These are phyloP conservation scores for Diplodia seriata DNA, from an alignment of 2,329 filamentous ascomycete species.

Conservation along the genomic window DNA sequence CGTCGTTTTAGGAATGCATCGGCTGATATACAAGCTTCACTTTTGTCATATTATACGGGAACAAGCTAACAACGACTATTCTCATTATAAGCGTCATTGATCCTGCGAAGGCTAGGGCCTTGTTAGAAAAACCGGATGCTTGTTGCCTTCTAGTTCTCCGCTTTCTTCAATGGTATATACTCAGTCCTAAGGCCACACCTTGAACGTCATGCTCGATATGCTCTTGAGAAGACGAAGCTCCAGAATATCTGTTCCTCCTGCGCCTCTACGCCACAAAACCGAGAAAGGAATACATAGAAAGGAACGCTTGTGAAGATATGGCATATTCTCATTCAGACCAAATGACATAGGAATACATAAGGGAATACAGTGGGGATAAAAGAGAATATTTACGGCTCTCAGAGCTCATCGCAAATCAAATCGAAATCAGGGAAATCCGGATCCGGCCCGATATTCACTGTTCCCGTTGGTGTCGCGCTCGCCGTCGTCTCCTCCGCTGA, in stretches of 20 bases:
- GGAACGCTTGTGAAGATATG: no score
- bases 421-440: conserved; percentile 49
- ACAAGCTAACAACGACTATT: background rate
- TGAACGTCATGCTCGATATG: no score
- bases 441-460: conserved; percentile 47
- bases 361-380: background rate
- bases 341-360: conserved; percentile 1
- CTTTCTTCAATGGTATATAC: background rate
- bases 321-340: no score
- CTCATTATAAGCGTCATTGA: background rate
- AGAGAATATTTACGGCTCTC: background rate
- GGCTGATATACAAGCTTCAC: background rate
- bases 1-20: background rate
- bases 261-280: background rate
- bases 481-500: conserved; percentile 14
- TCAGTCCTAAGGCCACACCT: no score
- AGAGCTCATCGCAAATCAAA: conserved; percentile 43
- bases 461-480: conserved; percentile 37
- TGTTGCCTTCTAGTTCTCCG: background rate
- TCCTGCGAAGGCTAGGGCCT: background rate
- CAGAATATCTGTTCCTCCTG: no score
- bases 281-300: no score
- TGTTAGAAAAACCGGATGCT: background rate
- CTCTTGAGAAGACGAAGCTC: no score
- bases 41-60: background rate